Evolutionary conservation across 257 asterid genomes (phyloP), one percentile per base, ranked within the genome.

Genomic region (Salvia miltiorrhiza): DNA sequence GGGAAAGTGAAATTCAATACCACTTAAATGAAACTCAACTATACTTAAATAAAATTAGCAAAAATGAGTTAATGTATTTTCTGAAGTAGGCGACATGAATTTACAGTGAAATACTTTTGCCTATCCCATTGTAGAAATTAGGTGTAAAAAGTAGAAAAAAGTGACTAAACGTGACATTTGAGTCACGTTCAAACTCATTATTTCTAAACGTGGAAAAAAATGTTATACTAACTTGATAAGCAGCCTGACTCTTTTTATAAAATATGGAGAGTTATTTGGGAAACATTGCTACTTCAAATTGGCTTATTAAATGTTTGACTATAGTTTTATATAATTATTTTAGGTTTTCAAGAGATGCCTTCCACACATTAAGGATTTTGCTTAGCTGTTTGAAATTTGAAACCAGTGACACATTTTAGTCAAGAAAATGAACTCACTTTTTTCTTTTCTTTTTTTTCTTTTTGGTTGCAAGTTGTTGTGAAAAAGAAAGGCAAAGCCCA

Each of bases 211-310:
- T 41, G 14, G 58, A 69, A 30, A 28, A 40, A 30, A 30, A n/a
- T n/a, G 13, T 16, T 56, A 19, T 43, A 40, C 74, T 17, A 56
- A 70, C 40, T 58, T 59, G 67, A 70, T 70, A 70, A 70, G 75
- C 28, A 58, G 60, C 60, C 67, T 58, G 13, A 41, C 26, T 35
- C 40, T 56, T 26, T 55, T 26, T 2, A 24, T 2, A 26, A n/a
- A 3, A 4, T 57, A 57, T 30, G 21, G 4, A 26, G 21, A 16
- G n/a, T 17, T 17, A 4, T 32, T 9, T 30, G 32, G 33, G 4
- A 44, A 7, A n/a, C 21, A 23, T 3, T 45, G 5, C 14, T 4
- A 32, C 33, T 32, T 4, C 5, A 32, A 33, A 17, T 48, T 32
- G 49, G 14, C 35, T 48, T 11, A 16, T 30, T 6, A 28, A 4